Base-by-base conservation (phyloP, 352 stramenopile species). In the Globisporangium solare region DNA sequence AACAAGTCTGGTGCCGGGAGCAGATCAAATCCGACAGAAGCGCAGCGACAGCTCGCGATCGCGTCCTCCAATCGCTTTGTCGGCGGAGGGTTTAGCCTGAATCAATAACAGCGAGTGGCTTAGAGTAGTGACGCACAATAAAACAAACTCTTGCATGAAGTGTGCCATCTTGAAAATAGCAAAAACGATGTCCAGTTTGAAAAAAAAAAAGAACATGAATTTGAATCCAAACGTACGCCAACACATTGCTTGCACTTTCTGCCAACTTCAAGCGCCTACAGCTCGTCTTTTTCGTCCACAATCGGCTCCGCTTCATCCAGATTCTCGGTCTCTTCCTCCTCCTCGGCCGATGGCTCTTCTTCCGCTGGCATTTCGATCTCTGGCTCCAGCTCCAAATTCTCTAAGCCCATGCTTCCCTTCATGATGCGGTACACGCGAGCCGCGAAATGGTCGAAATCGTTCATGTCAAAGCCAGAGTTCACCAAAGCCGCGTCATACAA, bases 401-500 rank as follows among this genome's bases (percentile, higher is more conserved):
- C 77, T 32, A 99, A 67, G 3, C 83, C 76, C 72, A 99, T 91
- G 67, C 79, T 91, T 42, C 63, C 76, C 80, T 97, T 96, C 73
- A 99, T 89, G 43, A 98, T 78, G 49, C 89, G 81, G 61, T 97
- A 94, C 69, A 99, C 94, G 47, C 97, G 89, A 49, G 81, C 68
- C 17, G 92, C 92, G 64, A 98, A 99, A 53, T 90, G 85, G 52
- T 97, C 92, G 22, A 85, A 76, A 56, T 99, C 93, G 39, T 92
- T 82, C 67, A 99, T 94, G 56, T 93, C 86, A 61, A 98, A 99
- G 60, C 97, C 97, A 47, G 95, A 98, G 68, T 97, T 98, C 68
- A 99, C 83, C 43, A 99, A 81, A 5, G 97, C 96, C 24, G 97
- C 98, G 66, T 99, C 97, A 69, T 98, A 98, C 4, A 99, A 77